These are phyloP conservation scores for Scheffersomyces quercinus DNA, from an alignment of 1,139 yeast species.

Conservation along the genomic window DNA sequence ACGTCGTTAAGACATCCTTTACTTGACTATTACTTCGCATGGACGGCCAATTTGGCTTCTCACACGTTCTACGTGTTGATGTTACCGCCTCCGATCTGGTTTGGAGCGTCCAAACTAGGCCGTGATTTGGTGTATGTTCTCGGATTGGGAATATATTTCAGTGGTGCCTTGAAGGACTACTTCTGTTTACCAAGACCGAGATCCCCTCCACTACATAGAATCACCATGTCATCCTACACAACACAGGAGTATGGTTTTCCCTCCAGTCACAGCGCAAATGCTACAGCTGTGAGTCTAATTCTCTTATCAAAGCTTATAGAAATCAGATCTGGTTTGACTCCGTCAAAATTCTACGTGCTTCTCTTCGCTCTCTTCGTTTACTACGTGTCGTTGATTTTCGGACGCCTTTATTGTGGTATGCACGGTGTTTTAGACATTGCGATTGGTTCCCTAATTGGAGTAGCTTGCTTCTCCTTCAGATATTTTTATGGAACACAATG, in stretches of 20 bases:
- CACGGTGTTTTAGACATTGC: conserved; percentile 84
- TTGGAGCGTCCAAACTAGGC: conserved; percentile 61
- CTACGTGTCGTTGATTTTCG: conserved; percentile 67
- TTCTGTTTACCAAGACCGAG: conserved; percentile 90
- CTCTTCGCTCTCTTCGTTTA: conserved; percentile 39
- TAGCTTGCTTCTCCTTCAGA: conserved; percentile 45
- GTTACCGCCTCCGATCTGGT: conserved; percentile 86
- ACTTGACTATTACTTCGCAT: conserved; percentile 77
- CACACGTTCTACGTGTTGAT: conserved; percentile 91
- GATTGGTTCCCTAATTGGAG: conserved; percentile 68
- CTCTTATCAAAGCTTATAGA: conserved; percentile 30
- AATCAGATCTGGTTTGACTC: conserved; percentile 11
- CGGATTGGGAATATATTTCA: conserved; percentile 80
- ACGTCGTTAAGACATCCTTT: conserved; percentile 44
- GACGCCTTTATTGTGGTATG: conserved; percentile 95
- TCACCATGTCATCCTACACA: conserved; percentile 86
- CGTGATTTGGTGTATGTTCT: conserved; percentile 75
- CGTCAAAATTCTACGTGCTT: conserved; percentile 7
- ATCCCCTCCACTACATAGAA: conserved; percentile 88
- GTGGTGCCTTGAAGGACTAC: conserved; percentile 80
- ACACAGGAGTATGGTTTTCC: conserved; percentile 96
- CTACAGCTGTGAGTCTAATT: conserved; percentile 71
- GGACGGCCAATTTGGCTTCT: conserved; percentile 87
- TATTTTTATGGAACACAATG: conserved; percentile 31
- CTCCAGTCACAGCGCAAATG: conserved; percentile 89